Evolutionary conservation across 352 stramenopile species (phyloP), one percentile per base, ranked within the genome.

Genomic region (Paralagenidium karlingii): DNA sequence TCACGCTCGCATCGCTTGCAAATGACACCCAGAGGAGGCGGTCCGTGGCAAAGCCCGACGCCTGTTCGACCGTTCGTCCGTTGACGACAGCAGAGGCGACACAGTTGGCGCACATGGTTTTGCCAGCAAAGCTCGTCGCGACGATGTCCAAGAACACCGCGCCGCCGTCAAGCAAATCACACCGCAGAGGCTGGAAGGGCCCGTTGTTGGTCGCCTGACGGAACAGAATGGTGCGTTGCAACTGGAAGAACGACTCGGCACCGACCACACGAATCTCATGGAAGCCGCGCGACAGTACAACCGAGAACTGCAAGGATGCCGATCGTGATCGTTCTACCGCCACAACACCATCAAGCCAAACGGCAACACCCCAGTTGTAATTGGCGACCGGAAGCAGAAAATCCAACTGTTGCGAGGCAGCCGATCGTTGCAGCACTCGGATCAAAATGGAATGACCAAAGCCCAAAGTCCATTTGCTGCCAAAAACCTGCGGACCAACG

Each of bases 371-470:
- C 53, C 54, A 74, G 32, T 78, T 48, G 26, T 76, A 82, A 8
- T 59, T 57, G 38, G 61, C 64, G n/a, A 58, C 6, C 3, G 61
- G 59, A 3, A 82, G 3, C 45, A 67, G 59, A 28, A 82, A 67
- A 9, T 78, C 68, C 25, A 67, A 69, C 11, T 41, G 67, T 12
- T 34, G 27, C 18, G 43, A 55, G 11, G 34, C 16, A 10, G 53
- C 32, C 0, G 55, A 53, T 15, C 54, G 58, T 28, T 77, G 60
- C 26, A 74, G 76, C 37, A 74, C 76, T 32, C 39, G 51, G 20
- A 82, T 43, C 3, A 61, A 58, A n/a, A 82, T 54, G 44, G 76
- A 78, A 45, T 82, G 62, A 1, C 38, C 63, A 32, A 66, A 63
- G 3, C 66, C 63, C 18, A 32, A 3, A 3, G 30, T 36, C 3